Evolutionary conservation across 1,284 basidiomycete species (phyloP), one percentile per base, ranked within the genome.

Genomic region (Cystobasidium slooffiae): DNA sequence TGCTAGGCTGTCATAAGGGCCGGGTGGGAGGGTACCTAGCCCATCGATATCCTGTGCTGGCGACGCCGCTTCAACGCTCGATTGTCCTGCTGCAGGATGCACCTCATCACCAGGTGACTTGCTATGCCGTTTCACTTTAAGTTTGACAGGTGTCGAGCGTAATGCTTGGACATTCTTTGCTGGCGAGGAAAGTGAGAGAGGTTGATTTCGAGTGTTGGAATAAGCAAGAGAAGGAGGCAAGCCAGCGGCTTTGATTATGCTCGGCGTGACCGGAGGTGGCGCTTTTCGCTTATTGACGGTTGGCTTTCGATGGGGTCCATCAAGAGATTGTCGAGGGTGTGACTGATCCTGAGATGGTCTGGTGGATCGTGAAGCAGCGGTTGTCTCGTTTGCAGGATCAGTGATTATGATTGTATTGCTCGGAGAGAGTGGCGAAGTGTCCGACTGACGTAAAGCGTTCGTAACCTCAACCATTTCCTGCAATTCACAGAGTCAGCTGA

Each of bases 211-310:
- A 41, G 16, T 58, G 3, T 8, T 52, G 7, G 37, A 8, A 24
- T 49, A 24, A 6, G 61, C 31, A 55, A 51, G 59, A 31, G 66
- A 20, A 31, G 52, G n/a, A 44, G 52, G 66, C 53, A 73, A 53
- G n/a, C 70, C 70, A 22, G 70, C 70, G 4, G 62, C 70, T 51
- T 73, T 73, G 41, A 73, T 73, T 24, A 73, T 73, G 44, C 70
- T 73, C 41, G 63, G 51, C n/a, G 70, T 73, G 22, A 73, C 58
- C 4, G 70, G 70, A 3, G 70, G 70, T 64, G 70, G 70, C 63
- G 70, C 63, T 58, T 73, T 73, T 12, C 70, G 62, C 39, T 47
- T 51, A 22, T 66, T 66, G 24, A 66, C 31, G 31, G 64, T 66
- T 16, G 64, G 64, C 49, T 66, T 66, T 12, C 49, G 64, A 18